Evolutionary conservation across 495 filamentous ascomycete genomes (phyloP), one percentile per base, ranked within the genome.

Genomic region (Tuber microsphaerosporum): DNA sequence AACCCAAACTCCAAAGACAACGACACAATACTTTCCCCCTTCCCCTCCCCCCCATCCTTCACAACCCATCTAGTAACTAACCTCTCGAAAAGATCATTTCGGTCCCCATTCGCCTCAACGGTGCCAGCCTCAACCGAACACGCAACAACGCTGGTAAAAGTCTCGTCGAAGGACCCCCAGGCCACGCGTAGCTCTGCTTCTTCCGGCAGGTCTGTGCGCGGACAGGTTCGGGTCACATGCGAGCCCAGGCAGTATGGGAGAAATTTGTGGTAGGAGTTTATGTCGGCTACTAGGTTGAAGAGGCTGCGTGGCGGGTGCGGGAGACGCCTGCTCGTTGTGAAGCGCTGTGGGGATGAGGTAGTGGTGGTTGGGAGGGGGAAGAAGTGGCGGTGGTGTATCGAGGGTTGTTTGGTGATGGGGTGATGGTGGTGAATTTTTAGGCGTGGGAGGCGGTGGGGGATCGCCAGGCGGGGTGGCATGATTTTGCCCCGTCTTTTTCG

Each of bases 201-300:
- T 34, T 88, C 86, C 0, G 95, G 95, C 84, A 89, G 91, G 12
- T 77, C 70, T 19, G 75, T 75, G 6, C 46, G 8, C 0, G 45
- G 20, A 26, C 87, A 87, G 75, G 79, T 83, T 46, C 80, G 78
- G n/a, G 92, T 97, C 2, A 97, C 92, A 44, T 84, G 31, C 2
- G 91, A 92, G 10, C 86, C 85, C 19, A 86, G 86, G 84, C 93
- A 93, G 89, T 95, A 96, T 14, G 94, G 94, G 44, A 97, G 89
- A 89, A 96, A 98, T 77, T 85, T 80, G 65, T 85, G 84, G 89
- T 97, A 99, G 79, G 87, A 88, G 83, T 91, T 87, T 77, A 97
- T 90, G 83, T 97, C 92, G 82, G 93, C 88, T 84, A 97, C 92
- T 45, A 97, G 86, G 74, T 85, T 85, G 90, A 93, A 97, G 79